Evolutionary conservation across 1,284 basidiomycete species (phyloP), one percentile per base, ranked within the genome.

Genomic region (Leccinum pallidistipes): DNA sequence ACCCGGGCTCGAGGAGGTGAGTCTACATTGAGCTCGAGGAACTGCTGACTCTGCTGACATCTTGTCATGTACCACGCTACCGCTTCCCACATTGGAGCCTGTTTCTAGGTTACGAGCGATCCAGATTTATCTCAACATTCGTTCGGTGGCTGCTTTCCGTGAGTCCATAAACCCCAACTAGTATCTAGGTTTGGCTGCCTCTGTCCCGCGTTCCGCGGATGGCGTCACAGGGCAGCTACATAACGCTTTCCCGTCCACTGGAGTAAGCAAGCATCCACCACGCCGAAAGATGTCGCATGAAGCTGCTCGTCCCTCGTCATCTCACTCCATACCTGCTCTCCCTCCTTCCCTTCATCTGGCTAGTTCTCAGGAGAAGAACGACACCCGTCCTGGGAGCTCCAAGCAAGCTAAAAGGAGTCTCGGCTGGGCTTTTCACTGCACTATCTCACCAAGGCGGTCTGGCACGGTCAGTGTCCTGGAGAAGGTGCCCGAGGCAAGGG

Each of bases 91-190:
- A 53, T 60, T 16, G 21, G n/a, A 53, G 45, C 43, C 18, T 24
- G 66, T 68, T 65, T 50, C 66, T 52, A 64, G 62, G 66, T 62
- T 65, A 67, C 65, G 40, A 38, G 29, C 18, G 21, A 34, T 31
- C 60, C 55, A 47, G 38, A 58, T 59, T 52, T 57, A 24, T 57
- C 38, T 14, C 51, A 45, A 40, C 34, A 51, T 56, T 38, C 40
- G 18, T 18, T 24, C n/a, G 50, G 29, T 59, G 62, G 55, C 58
- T 38, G 18, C 21, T 27, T 57, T 58, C 49, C 27, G 58, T 34
- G 56, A 54, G 53, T 60, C 29, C 53, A 55, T 43, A 32, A 51
- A 24, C 45, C 56, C 38, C 53, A 50, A 58, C 58, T 50, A 16
- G 52, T 49, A 50, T 34, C 34, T 8, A 47, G 21, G 21, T 47